A percentile compares a stretch with the other conserved stretches of the same genome.
phyloP scores from a whole-genome alignment of 257 asterid genomes.

The Solanum sejunctum region DNA sequence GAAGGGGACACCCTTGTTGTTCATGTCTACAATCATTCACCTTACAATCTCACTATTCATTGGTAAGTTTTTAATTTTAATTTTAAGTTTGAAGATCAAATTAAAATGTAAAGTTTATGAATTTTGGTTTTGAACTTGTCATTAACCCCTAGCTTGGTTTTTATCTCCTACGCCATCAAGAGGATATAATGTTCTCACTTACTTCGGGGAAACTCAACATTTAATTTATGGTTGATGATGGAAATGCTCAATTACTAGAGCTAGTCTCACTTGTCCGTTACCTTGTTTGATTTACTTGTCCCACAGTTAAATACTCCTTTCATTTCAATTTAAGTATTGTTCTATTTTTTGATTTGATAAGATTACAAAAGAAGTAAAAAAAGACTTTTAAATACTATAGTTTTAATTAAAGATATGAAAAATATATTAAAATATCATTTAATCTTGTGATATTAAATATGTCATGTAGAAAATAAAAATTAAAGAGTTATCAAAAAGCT shows the following conservation, averaged over 20 bases:
- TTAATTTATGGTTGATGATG: background rate
- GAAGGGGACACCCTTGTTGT: conserved; percentile 8
- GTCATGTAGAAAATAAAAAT: background rate
- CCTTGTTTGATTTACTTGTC: background rate
- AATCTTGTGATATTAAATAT: background rate
- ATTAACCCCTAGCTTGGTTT: background rate
- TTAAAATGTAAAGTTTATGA: background rate
- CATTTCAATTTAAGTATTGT: background rate
- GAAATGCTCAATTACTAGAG: background rate
- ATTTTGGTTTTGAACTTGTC: background rate
- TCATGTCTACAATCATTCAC: conserved; percentile 5
- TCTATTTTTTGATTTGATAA: background rate
- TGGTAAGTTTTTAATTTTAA: background rate
- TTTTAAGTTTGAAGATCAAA: background rate
- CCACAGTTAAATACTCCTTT: background rate
- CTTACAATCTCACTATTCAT: conserved; percentile 8
- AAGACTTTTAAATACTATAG: too few species aligned
- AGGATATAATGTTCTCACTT: background rate
- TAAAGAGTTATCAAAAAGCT: background rate
- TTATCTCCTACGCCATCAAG: background rate
- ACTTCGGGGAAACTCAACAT: background rate
- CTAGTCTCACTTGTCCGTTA: background rate
- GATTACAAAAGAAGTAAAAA: background rate
- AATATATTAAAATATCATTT: background rate
- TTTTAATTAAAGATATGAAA: background rate